phyloP scores from a whole-genome alignment of 1,284 basidiomycete species.

The Abortiporus biennis region DNA sequence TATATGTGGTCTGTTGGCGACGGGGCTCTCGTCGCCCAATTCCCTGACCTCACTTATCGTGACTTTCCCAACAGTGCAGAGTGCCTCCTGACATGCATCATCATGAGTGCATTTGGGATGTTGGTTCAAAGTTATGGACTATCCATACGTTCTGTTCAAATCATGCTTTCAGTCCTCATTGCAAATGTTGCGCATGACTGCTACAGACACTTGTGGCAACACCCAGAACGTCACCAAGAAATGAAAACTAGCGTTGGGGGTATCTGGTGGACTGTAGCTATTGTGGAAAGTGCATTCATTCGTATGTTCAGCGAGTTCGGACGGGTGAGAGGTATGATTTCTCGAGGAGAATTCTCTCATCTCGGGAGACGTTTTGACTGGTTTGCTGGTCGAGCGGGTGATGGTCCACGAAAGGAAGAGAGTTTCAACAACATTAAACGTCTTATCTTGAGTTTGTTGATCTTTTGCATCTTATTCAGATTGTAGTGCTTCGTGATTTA shows the following conservation, averaged over 20 bases:
- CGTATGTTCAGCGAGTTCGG: slow-evolving; percentile 47
- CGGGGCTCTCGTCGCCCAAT: slow-evolving; percentile 41
- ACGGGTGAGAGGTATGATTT: slow-evolving; percentile 37
- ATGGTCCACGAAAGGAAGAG: background rate
- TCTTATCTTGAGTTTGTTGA: background rate
- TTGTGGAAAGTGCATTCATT: slow-evolving; percentile 43
- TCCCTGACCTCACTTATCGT: slow-evolving; percentile 39
- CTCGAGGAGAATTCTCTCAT: slow-evolving; percentile 34
- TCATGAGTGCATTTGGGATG: slow-evolving; percentile 11
- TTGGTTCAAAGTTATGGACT: slow-evolving; percentile 11
- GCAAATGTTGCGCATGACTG: slow-evolving; percentile 42
- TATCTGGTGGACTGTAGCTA: slow-evolving; percentile 32
- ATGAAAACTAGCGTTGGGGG: slow-evolving; percentile 32
- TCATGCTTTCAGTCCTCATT: slow-evolving; percentile 26
- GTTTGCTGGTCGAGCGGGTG: background rate
- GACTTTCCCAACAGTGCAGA: slow-evolving; percentile 49
- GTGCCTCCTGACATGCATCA: slow-evolving; percentile 26
- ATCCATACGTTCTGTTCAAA: slow-evolving; percentile 6
- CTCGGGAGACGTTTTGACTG: too few species aligned
- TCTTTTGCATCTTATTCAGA: background rate
- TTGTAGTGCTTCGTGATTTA: background rate
- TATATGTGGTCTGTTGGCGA: slow-evolving; percentile 58
- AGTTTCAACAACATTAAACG: background rate
- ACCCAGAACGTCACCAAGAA: slow-evolving; percentile 26
- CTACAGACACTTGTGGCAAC: slow-evolving; percentile 38